Conservation (phyloP, 2,329 filamentous ascomycete species). For the Colletotrichum filicis region DNA sequence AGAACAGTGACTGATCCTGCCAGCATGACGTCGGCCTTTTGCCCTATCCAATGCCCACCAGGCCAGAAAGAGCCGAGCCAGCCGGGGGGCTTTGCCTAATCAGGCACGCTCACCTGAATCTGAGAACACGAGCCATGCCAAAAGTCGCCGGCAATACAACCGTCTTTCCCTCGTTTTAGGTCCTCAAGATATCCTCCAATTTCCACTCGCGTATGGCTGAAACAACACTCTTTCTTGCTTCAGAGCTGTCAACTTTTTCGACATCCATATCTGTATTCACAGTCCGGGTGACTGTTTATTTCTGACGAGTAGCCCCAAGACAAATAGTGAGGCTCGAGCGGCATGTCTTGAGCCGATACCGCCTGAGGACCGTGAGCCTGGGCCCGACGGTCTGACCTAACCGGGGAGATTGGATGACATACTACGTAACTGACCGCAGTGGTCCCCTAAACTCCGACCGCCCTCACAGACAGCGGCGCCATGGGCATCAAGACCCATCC, state of each 20-base stretch:
- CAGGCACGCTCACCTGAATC: conserved; percentile 38
- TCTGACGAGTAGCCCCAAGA: not conserved
- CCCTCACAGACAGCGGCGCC: conserved; percentile 9
- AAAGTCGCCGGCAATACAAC: conserved; percentile 22
- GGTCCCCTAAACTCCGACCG: conserved; percentile 2
- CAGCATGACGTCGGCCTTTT: conserved; percentile 12
- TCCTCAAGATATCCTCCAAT: conserved; percentile 20
- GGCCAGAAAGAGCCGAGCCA: conserved; percentile 18
- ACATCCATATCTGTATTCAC: not conserved
- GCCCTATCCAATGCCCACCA: conserved; percentile 17
- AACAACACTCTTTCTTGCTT: conserved; percentile 6
- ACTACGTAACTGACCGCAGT: not conserved
- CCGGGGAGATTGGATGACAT: conserved; percentile 1
- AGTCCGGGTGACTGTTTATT: not conserved
- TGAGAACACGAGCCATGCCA: conserved; percentile 36
- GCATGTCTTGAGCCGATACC: not conserved
- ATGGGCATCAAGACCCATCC: not conserved
- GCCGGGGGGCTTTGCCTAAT: conserved; percentile 29
- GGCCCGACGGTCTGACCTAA: not conserved
- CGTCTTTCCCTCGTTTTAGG: not conserved
- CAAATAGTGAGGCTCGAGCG: conserved; percentile 18
- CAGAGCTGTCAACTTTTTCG: not conserved
- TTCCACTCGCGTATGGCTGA: conserved; percentile 30
- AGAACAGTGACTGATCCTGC: not conserved
- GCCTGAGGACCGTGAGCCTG: not conserved